A percentile compares a stretch with the other conserved stretches of the same genome.
Evolutionary conservation across 108 stramenopile genomes (phyloP).

Genomic region (Bacterosira constricta): DNA sequence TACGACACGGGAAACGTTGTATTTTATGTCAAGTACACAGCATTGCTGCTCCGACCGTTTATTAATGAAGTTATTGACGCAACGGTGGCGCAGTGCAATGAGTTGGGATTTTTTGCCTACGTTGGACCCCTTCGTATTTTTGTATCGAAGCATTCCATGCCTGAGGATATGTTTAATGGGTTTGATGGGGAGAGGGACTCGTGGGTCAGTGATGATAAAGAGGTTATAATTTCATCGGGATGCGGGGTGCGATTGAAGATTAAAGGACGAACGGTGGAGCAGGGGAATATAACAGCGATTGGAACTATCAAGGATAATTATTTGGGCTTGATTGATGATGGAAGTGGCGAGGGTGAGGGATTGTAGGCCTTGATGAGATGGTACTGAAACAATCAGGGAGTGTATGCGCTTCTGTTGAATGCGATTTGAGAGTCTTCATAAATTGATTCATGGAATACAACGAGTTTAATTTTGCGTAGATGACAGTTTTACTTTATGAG

Average conservation of each 20-base stretch:
- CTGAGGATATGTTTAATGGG: constrained; percentile 92
- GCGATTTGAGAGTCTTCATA: too few relatives aligned
- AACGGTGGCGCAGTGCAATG: constrained; percentile 85
- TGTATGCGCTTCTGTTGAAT: too few relatives aligned
- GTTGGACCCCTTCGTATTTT: constrained; percentile 92
- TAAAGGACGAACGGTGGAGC: constrained; percentile 91
- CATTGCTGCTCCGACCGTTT: constrained; percentile 87
- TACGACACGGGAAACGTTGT: constrained; percentile 91
- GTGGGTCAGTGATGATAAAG: constrained; percentile 95
- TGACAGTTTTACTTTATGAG: too few relatives aligned
- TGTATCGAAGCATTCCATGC: constrained; percentile 94
- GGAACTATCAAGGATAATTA: constrained; percentile 96
- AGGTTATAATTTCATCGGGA: constrained; percentile 88
- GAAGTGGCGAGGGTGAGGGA: constrained; percentile 52
- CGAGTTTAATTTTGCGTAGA: too few relatives aligned
- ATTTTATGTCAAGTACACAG: constrained; percentile 90
- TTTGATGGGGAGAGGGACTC: constrained; percentile 90
- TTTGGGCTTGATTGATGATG: constrained; percentile 90
- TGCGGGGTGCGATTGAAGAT: constrained; percentile 92
- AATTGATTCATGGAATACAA: too few relatives aligned
- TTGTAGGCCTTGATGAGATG: too few relatives aligned
- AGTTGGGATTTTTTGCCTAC: constrained; percentile 91
- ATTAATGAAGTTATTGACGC: constrained; percentile 94
- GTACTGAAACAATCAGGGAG: too few relatives aligned
- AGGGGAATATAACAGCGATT: constrained; percentile 92